Evolutionary conservation across 495 filamentous ascomycete genomes (phyloP), one percentile per base, ranked within the genome.

Genomic region (Saxophila tyrrhenica): DNA sequence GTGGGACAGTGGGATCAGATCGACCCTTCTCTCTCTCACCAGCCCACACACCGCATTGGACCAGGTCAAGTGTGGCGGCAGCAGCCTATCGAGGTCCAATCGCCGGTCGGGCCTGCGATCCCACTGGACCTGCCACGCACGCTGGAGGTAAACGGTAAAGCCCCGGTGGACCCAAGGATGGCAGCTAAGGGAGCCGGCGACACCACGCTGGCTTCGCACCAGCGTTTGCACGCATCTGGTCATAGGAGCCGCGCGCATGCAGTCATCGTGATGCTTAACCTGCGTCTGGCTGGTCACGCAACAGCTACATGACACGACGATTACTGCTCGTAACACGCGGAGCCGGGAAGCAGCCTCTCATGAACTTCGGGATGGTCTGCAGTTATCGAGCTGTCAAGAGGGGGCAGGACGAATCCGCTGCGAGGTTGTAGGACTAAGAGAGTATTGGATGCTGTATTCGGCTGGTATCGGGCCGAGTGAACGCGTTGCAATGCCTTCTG

Each of bases 241-340:
- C 29, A 35, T 35, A 35, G 29, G 29, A 35, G 29, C 29, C 29
- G 29, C 29, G 29, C 13, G 13, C 29, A 35, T 35, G 29, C 29
- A 35, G 19, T 44, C 41, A 44, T 44, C 41, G 41, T 44, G 41
- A 44, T 44, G 41, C 41, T 21, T 44, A 7, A 17, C 15, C 19
- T 44, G 41, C 41, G 41, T 21, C 41, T n/a, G n/a, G 19, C 35
- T 44, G 41, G 41, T 44, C 41, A 44, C 41, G 41, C 41, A 44
- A 44, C 41, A 21, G 8, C 15, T 44, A 44, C 19, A 44, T 44
- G 41, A 44, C 41, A 44, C 41, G 41, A 44, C 41, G 41, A 44
- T 35, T 35, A 35, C 29, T 7, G 29, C 29, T 35, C 29, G 13
- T 35, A 35, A 35, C 13, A 35, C 29, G 13, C 29, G 13, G 29